Conservation (phyloP, 139 green algal genomes). For the Coelastrella sp. region DNA sequence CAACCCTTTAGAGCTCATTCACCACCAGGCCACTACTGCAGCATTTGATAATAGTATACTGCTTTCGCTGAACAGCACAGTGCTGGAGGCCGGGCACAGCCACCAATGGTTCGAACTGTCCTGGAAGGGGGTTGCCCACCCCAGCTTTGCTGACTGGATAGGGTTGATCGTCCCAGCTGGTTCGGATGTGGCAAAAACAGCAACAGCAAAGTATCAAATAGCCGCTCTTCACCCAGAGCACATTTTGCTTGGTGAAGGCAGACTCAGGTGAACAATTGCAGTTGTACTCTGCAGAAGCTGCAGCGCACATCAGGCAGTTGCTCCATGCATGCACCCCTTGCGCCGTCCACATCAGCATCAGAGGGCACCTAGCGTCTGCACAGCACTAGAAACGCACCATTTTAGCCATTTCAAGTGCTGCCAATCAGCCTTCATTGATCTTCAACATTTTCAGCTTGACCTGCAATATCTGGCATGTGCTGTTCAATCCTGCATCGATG, state of each 20-base stretch:
- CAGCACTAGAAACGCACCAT: background rate
- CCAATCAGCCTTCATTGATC: no score
- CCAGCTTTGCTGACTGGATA: slow-evolving; percentile 36
- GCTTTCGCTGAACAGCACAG: slow-evolving; percentile 34
- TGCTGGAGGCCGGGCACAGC: slow-evolving; percentile 26
- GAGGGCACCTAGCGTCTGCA: no score
- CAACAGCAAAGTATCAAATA: slow-evolving; percentile 63
- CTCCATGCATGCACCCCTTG: background rate
- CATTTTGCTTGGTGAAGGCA: slow-evolving; percentile 46
- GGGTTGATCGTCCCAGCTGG: slow-evolving; percentile 27
- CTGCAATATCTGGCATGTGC: no score
- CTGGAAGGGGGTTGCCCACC: slow-evolving; percentile 22
- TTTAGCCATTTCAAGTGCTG: background rate
- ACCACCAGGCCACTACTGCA: background rate
- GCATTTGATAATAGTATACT: background rate
- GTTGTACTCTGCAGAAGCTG: background rate
- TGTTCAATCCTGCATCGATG: background rate
- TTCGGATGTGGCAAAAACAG: slow-evolving; percentile 49
- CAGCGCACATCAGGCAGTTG: background rate
- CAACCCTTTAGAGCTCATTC: slow-evolving; percentile 47
- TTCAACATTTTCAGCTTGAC: no score
- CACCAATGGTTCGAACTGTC: slow-evolving; percentile 32
- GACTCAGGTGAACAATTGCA: slow-evolving; percentile 41
- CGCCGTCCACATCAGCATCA: no score
- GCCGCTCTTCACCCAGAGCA: slow-evolving; percentile 44